Percentiles rank a stretch among this genome's conserved stretches.
These are phyloP conservation scores for Clavariopsis aquatica DNA, from an alignment of 495 filamentous ascomycete genomes.

Conservation along the genomic window DNA sequence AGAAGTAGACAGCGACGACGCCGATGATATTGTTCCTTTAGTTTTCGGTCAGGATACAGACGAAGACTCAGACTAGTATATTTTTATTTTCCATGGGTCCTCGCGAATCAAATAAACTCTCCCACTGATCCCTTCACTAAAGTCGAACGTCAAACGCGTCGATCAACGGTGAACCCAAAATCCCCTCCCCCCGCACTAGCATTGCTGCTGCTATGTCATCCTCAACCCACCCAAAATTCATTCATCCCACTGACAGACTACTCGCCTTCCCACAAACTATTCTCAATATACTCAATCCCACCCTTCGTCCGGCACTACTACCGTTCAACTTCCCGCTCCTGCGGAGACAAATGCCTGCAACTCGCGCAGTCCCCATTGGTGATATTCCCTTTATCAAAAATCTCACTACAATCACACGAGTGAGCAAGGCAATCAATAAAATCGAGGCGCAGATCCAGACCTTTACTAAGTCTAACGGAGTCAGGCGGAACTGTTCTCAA, in stretches of 20 bases:
- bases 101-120: background rate
- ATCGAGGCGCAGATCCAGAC: background rate
- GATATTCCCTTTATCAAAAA: background rate
- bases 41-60: slow-evolving; percentile 37
- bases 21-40: slow-evolving; percentile 34
- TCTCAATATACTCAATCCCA: background rate
- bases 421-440: background rate
- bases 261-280: background rate
- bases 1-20: slow-evolving; percentile 11
- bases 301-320: background rate
- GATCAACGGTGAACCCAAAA: background rate
- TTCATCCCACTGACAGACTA: background rate
- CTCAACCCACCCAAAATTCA: background rate
- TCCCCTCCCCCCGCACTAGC: background rate
- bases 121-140: background rate
- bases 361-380: background rate
- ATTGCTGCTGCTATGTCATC: background rate
- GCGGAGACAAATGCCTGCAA: background rate
- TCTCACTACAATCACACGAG: background rate
- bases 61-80: slow-evolving; percentile 27
- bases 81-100: background rate
- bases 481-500: background rate
- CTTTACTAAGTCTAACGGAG: background rate
- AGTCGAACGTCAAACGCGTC: background rate
- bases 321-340: background rate